Base-by-base conservation (phyloP, 495 filamentous ascomycete species). In the Neurospora sublineolata region DNA sequence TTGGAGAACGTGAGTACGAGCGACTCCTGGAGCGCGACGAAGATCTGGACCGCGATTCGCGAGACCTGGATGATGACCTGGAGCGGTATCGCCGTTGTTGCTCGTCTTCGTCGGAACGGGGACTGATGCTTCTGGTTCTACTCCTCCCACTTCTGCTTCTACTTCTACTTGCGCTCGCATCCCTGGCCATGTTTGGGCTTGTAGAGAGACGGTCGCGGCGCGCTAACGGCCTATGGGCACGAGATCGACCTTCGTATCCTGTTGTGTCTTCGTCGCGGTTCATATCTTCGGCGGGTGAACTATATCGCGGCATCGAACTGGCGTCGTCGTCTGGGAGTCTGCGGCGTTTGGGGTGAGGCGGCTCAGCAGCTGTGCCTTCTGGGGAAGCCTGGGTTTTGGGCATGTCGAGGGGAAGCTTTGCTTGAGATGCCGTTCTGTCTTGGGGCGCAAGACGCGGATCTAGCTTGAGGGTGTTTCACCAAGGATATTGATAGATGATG, bases 281-380 rank as follows among this genome's bases (percentile, higher is more conserved):
- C 37, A 68, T 39, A 12, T 72, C 37, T 60, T 77, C 69, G 11
- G 76, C 74, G 23, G 80, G 78, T 42, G 78, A 80, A 36, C 75
- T 73, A 69, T 80, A 80, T 37, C 73, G 76, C 16, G 82, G 79
- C 12, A 79, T 82, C 33, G 79, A 76, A 58, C 78, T 77, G 71
- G 77, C 70, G 74, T 77, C 82, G 73, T 82, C 82, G 52, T 82
- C 82, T 74, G 84, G 80, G 27, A 89, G 80, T 73, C 87, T 85
- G 67, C 89, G 87, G 40, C 87, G 84, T 76, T 88, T 89, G 20
- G 86, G 79, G 7, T 85, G 84, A 16, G 83, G 83, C 27, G 77
- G 79, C 8, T 76, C 58, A 16, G 68, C 69, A 37, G 78, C 74
- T n/a, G 76, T 73, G 33, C 69, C 78, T 10, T 67, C 69, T 37